Evolutionary conservation across 2,329 filamentous ascomycete species (phyloP).

Genomic region (Colletotrichum nymphaeae): DNA sequence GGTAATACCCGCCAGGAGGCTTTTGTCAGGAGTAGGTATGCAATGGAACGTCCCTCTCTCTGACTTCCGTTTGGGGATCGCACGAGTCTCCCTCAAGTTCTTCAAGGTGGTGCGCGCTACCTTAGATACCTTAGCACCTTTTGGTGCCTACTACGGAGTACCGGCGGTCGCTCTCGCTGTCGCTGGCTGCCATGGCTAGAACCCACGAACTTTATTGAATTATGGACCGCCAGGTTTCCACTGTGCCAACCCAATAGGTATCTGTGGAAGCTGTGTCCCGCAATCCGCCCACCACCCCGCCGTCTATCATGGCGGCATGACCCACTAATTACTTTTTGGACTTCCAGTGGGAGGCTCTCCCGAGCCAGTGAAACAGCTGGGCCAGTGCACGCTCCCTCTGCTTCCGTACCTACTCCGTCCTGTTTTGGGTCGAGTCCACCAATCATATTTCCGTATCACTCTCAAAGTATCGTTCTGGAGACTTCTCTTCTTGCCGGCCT

Average conservation of each 20-base stretch:
- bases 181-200: too few species aligned
- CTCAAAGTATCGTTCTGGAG: background rate
- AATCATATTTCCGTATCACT: background rate
- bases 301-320: background rate
- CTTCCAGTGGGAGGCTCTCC: constrained; percentile 2
- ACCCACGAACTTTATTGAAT: too few species aligned
- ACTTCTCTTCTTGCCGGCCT: constrained; percentile 4
- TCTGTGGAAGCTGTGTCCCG: too few species aligned
- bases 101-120: background rate
- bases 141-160: too few species aligned
- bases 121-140: too few species aligned
- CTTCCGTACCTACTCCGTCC: background rate
- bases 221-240: too few species aligned
- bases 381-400: constrained; percentile 8
- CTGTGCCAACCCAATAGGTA: too few species aligned
- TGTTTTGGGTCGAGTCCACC: constrained; percentile 7
- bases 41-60: background rate
- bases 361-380: constrained; percentile 31
- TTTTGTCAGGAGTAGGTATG: background rate
- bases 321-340: background rate
- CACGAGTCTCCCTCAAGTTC: background rate
- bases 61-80: background rate
- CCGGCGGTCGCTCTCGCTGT: too few species aligned
- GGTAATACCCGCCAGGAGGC: background rate
- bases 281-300: background rate